Evolutionary conservation across 2,329 filamentous ascomycete genomes (phyloP), one percentile per base, ranked within the genome.

Genomic region (Cordyceps cicadae): DNA sequence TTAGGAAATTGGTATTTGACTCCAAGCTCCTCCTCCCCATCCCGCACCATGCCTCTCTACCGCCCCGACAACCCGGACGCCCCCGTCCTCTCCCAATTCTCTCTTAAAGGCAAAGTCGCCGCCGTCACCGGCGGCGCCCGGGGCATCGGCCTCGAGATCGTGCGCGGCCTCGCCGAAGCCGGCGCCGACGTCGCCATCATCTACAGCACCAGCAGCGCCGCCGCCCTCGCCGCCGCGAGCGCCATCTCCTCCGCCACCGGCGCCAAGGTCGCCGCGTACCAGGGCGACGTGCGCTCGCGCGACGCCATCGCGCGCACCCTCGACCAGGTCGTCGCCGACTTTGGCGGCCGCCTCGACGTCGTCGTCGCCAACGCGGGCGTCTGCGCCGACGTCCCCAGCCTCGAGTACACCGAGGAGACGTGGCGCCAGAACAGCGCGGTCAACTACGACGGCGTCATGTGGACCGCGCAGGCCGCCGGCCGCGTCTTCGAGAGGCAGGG

Each of bases 201-300:
- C 54, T 63, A 63, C 26, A 62, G 60, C 37, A 48, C 45, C 45
- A 64, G 58, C 63, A 64, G 63, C 48, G 8, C 21, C 21, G 29
- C 55, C 24, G 59, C 60, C 24, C 55, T 61, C 21, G 64, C 61
- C 34, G 54, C 62, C 8, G 63, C 63, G 3, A 37, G 39, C 5
- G 57, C 61, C 7, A 64, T 64, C 9, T 53, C 59, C 52, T 55
- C 63, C 8, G 58, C 55, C 52, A 62, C 63, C 26, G 63, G 62
- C 34, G 63, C 60, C 29, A 39, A 62, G 2, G 66, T 72, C n/a
- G 68, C 69, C 62, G 72, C 73, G 5, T 74, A 73, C 63, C 66
- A 70, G 63, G 72, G 70, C 66, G 67, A 76, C 50, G 74, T 76
- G 5, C 63, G 64, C 19, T 67, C 65, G 48, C 64, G 65, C 0